phyloP scores from a whole-genome alignment of 1,284 basidiomycete genomes.

The Irpex sp. region DNA sequence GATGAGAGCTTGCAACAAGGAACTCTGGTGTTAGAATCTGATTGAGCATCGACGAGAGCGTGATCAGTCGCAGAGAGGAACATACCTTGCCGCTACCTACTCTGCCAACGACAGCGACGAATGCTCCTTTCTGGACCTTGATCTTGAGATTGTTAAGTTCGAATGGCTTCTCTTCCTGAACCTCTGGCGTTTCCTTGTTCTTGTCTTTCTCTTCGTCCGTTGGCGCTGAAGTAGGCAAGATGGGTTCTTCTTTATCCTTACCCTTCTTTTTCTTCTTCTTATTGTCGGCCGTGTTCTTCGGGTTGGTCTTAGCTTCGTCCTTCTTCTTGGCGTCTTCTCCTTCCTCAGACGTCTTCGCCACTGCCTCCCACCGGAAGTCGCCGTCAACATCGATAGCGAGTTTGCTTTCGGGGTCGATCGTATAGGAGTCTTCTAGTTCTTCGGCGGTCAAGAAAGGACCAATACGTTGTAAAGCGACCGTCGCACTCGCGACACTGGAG shows the following conservation, averaged over 20 bases:
- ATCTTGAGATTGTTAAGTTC: constrained; percentile 55
- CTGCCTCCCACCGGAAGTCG: constrained; percentile 68
- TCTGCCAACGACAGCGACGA: constrained; percentile 70
- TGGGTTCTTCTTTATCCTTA: constrained; percentile 18
- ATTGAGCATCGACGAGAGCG: not conserved
- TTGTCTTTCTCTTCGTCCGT: constrained; percentile 6
- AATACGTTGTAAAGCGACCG: constrained; percentile 61
- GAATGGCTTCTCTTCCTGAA: constrained; percentile 54
- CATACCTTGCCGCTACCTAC: constrained; percentile 71
- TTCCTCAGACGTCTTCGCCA: constrained; percentile 29
- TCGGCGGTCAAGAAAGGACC: constrained; percentile 60
- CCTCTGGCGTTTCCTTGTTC: constrained; percentile 19
- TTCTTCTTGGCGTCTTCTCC: constrained; percentile 5
- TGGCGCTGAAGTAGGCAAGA: constrained; percentile 19
- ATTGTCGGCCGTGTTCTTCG: not conserved
- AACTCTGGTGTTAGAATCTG: constrained; percentile 38
- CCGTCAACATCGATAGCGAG: constrained; percentile 58
- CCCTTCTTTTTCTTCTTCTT: constrained; percentile 1
- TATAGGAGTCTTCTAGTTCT: constrained; percentile 53
- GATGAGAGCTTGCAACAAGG: constrained; percentile 66
- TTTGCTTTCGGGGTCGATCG: constrained; percentile 40
- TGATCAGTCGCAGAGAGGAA: not conserved
- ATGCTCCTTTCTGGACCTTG: constrained; percentile 53
- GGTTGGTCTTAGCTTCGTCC: constrained; percentile 8
- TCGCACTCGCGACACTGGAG: constrained; percentile 46